Evolutionary conservation across 179 eudicot genomes (phyloP).

Genomic region (Monotropa hypopitys): DNA sequence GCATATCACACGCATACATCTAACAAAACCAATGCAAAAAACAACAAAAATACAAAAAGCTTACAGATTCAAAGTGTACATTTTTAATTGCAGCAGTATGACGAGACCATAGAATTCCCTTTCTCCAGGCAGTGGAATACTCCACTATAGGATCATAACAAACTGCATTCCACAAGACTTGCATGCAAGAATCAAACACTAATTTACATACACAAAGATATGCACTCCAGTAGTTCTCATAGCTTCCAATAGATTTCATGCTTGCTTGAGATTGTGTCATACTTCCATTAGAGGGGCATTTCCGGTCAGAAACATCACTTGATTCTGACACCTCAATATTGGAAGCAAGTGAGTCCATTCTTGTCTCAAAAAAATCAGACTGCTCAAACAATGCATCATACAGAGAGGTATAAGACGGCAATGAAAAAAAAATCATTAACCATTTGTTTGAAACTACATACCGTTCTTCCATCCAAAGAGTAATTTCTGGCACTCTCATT

Average conservation of each 20-base stretch:
- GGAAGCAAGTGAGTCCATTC: constrained; percentile 16
- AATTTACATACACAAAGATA: constrained; percentile 26
- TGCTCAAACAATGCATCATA: constrained; percentile 17
- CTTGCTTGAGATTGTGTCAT: constrained; percentile 11
- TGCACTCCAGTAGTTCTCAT: constrained; percentile 43
- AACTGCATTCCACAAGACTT: constrained; percentile 80
- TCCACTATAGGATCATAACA: constrained; percentile 53
- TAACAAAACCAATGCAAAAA: background rate
- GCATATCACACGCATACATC: background rate
- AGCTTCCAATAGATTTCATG: constrained; percentile 53
- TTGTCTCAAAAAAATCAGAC: constrained; percentile 22
- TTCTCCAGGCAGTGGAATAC: constrained; percentile 57
- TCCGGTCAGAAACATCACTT: constrained; percentile 16
- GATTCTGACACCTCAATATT: constrained; percentile 19
- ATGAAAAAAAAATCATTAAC: background rate
- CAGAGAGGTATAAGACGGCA: constrained; percentile 7
- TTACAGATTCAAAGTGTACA: constrained; percentile 23
- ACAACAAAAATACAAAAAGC: constrained; percentile 9
- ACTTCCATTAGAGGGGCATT: constrained; percentile 10
- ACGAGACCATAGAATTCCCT: constrained; percentile 39
- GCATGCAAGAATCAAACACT: constrained; percentile 47
- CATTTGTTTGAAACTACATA: constrained; percentile 11
- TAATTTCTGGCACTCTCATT: constrained; percentile 23
- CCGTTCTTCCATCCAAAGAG: constrained; percentile 30
- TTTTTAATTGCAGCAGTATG: constrained; percentile 15